Base-by-base conservation (phyloP, 305 asterid species). In the Fraxinus floribunda region DNA sequence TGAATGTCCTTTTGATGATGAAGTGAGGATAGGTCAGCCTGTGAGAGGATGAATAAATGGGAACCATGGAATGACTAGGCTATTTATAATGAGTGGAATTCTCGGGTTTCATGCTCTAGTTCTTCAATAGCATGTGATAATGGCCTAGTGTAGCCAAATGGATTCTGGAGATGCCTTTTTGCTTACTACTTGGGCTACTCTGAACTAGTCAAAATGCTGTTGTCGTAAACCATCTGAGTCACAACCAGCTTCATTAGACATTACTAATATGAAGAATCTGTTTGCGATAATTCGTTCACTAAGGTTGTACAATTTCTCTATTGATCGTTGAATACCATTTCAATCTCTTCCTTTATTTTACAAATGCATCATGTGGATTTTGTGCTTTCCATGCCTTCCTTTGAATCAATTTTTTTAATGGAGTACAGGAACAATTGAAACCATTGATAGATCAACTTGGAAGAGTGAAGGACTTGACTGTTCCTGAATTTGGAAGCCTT, bases 401-500 rank as follows among this genome's bases (percentile, higher is more conserved):
- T 55, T 57, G 68, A 57, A 57, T 57, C 68, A 57, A 18, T 1
- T 6, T 57, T n/a, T 30, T 57, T 78, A 52, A 41, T 83, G 85
- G 84, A 84, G 79, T 90, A 81, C 89, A 95, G 99, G 91, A 86
- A 81, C 99, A 93, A 74, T 91, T 96, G 75, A 96, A 93, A 86
- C 97, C 98, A 71, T 82, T 96, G 84, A 88, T 79, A 8, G 98
- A 93, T 78, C 98, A 91, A 90, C 94, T 96, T 38, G 90, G 85
- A 81, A 89, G 95, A 87, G 95, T 96, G 36, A 94, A 94, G 89
- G 98, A 96, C 90, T 93, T 96, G 88, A 86, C 94, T 71, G 90
- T 78, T 80, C 99, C 98, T 24, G 98, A 96, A 78, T 91, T 90
- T 83, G 97, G 97, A 87, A 92, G 82, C 85, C 98, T 96, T 88